These are phyloP conservation scores for Prosopis cineraria DNA, from an alignment of 306 rosid species.

Conservation along the genomic window DNA sequence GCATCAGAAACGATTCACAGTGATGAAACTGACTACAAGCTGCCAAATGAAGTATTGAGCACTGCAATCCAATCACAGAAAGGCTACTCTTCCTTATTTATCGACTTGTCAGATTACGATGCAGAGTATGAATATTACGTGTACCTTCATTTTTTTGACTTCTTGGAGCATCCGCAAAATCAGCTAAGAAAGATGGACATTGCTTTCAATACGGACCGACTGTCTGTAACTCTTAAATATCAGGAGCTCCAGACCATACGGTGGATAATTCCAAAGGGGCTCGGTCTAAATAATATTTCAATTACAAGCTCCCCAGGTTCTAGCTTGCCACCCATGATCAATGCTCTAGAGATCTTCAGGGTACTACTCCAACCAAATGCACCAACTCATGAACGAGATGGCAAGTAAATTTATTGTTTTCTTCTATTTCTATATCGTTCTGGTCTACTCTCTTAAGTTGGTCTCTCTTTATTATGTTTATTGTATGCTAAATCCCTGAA, in stretches of 20 bases:
- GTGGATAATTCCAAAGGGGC: neutral
- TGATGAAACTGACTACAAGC: neutral
- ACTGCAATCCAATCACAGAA: neutral
- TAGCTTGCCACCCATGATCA: slow-evolving; percentile 17
- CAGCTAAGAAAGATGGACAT: neutral
- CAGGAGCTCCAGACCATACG: neutral
- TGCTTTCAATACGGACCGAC: neutral
- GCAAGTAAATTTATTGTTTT: slow-evolving; percentile 7
- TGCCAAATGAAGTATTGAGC: slow-evolving; percentile 20
- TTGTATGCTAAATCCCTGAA: too few relatives aligned
- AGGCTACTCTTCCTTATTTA: neutral
- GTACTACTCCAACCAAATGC: neutral
- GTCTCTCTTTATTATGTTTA: too few relatives aligned
- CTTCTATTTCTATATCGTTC: too few relatives aligned
- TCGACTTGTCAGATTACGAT: neutral
- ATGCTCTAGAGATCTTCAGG: slow-evolving; percentile 22
- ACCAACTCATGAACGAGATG: neutral
- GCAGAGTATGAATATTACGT: neutral
- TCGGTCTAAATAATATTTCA: neutral
- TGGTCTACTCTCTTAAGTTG: too few relatives aligned
- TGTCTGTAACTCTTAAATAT: neutral
- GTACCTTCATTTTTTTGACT: slow-evolving; percentile 31
- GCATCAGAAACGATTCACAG: neutral
- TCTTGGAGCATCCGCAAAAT: neutral
- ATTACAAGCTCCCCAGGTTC: neutral